Evolutionary conservation across 305 asterid genomes (phyloP), one percentile per base, ranked within the genome.

Genomic region (Fraxinus dipetala): DNA sequence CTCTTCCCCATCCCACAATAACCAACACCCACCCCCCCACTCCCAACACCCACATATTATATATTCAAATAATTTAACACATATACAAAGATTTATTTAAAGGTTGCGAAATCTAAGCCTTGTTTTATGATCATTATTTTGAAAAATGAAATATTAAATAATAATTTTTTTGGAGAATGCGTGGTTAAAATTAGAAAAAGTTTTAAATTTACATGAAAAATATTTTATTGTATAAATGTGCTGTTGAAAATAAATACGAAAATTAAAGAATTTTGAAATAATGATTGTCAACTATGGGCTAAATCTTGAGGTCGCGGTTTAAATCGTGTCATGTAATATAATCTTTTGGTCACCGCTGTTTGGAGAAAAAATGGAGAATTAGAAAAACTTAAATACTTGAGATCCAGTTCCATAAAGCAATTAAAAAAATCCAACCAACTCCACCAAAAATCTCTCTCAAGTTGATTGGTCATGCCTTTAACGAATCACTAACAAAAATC

Each of bases 1-100:
- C 74, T 10, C 80, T 87, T 75, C 89, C 85, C 87, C 86, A 83
- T 84, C 81, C 87, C 84, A 88, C 83, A 63, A 13, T 45, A 2
- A 45, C n/a, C n/a, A 45, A 11, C 54, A 11, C 54, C n/a, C 1
- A 14, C 1, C 56, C 77, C 84, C 85, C 4, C 83, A 13, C 2
- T 2, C 13, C 54, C n/a, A 13, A 11, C 54, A 11, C 54, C n/a
- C n/a, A 63, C 14, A 24, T n/a, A 54, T 54, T n/a, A 22, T n/a
- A 54, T 54, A 54, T 54, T 54, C 26, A 54, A 54, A 54, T n/a
- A 54, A 54, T 63, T 24, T 11, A 24, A 61, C 70, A 61, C 30
- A 3, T 2, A 22, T 61, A 61, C 32, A 61, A 61, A 24, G 70
- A 61, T 61, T 61, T 61, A 45, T 38, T 38, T 38, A 1, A 43